Percentiles rank a stretch among this genome's conserved stretches.
Evolutionary conservation across 208 protist genomes (phyloP).

Genomic region (Leishmania lainsoni): DNA sequence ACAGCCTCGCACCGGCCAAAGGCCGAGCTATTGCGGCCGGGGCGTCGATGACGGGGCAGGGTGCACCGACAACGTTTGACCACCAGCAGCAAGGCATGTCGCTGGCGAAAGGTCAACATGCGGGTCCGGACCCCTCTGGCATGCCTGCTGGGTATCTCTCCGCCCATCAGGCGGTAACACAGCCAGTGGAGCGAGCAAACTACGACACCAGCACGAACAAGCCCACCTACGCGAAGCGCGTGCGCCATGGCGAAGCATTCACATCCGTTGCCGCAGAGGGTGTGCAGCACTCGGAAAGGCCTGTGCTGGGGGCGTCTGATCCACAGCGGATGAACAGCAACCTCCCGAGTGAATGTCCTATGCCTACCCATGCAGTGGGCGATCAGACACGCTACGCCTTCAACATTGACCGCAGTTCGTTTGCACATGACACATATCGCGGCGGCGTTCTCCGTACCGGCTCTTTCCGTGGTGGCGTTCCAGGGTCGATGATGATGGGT

Average conservation of each 20-base stretch:
- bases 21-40: not conserved
- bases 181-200: slow-evolving; percentile 12
- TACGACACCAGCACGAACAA: slow-evolving; percentile 28
- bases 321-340: slow-evolving; percentile 35
- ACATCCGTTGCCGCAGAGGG: slow-evolving; percentile 9
- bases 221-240: slow-evolving; percentile 39
- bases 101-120: not conserved
- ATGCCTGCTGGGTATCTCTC: not conserved
- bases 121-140: not conserved
- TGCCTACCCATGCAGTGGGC: slow-evolving; percentile 12
- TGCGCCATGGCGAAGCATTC: slow-evolving; percentile 34
- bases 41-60: not conserved
- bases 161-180: not conserved
- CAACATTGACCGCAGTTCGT: slow-evolving; percentile 34
- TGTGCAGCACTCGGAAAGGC: slow-evolving; percentile 26
- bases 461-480: slow-evolving; percentile 20
- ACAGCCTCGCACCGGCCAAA: not conserved
- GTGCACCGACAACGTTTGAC: not conserved
- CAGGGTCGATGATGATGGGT: slow-evolving; percentile 14
- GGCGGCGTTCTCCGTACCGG: slow-evolving; percentile 13
- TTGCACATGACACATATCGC: slow-evolving; percentile 22
- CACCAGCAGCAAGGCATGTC: not conserved
- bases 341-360: slow-evolving; percentile 25
- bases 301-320: slow-evolving; percentile 24
- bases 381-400: slow-evolving; percentile 31